These are phyloP conservation scores for Inonotus hispidus DNA, from an alignment of 1,284 basidiomycete species.

Conservation along the genomic window DNA sequence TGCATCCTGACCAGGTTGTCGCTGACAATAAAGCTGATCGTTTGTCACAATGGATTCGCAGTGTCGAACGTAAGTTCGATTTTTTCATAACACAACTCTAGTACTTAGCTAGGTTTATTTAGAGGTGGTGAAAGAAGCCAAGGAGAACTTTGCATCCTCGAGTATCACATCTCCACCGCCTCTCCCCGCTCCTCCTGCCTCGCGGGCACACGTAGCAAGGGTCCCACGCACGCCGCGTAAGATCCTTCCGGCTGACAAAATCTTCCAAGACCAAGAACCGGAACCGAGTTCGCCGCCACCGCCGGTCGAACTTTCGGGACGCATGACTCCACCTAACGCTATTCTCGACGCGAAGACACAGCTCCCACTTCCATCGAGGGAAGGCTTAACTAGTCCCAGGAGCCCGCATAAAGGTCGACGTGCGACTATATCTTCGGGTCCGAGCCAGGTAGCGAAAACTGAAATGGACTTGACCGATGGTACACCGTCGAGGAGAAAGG, in stretches of 20 bases:
- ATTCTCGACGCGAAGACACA: slow-evolving; percentile 5
- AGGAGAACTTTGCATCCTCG: slow-evolving; percentile 61
- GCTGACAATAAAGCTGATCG: slow-evolving; percentile 56
- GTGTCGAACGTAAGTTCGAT: slow-evolving; percentile 60
- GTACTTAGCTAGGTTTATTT: slow-evolving; percentile 17
- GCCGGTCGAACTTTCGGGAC: slow-evolving; percentile 21
- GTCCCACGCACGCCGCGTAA: slow-evolving; percentile 51
- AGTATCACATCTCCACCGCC: slow-evolving; percentile 44
- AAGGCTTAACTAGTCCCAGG: slow-evolving; percentile 27
- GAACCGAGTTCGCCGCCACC: slow-evolving; percentile 30
- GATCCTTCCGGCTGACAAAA: slow-evolving; percentile 62
- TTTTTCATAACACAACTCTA: not conserved
- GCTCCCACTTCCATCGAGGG: slow-evolving; percentile 16
- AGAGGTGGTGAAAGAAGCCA: slow-evolving; percentile 74
- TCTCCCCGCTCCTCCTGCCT: slow-evolving; percentile 54
- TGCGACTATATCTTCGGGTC: slow-evolving; percentile 63
- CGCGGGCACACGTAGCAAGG: slow-evolving; percentile 39
- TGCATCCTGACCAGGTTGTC: slow-evolving; percentile 43
- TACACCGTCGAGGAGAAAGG: slow-evolving; percentile 57
- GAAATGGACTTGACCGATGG: slow-evolving; percentile 33
- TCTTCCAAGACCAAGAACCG: slow-evolving; percentile 44
- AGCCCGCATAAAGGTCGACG: slow-evolving; percentile 53
- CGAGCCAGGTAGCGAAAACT: slow-evolving; percentile 32
- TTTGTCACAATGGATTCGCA: slow-evolving; percentile 72
- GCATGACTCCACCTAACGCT: not conserved